A percentile compares a stretch with the other conserved stretches of the same genome.
phyloP scores from a whole-genome alignment of 2,329 filamentous ascomycete species.

The Claviceps monticola region DNA sequence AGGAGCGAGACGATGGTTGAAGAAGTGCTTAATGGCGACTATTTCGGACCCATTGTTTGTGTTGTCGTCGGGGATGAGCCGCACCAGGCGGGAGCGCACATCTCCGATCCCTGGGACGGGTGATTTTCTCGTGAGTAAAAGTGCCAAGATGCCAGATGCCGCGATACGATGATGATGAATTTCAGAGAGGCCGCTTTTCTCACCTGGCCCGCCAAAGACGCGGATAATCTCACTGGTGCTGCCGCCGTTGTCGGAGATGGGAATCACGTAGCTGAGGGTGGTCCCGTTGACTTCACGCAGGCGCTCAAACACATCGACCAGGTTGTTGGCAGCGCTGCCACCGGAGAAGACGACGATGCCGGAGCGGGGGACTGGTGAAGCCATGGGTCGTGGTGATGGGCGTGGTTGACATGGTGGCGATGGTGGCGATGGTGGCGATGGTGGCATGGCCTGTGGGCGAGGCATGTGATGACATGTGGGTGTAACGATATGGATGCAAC shows the following conservation, averaged over 20 bases:
- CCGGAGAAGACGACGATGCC: slow-evolving; percentile 76
- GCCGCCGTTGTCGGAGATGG: slow-evolving; percentile 91
- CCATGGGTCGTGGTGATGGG: background rate
- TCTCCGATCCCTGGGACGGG: slow-evolving; percentile 38
- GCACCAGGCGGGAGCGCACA: slow-evolving; percentile 54
- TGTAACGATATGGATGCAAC: too few species aligned
- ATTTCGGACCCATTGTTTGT: slow-evolving; percentile 39
- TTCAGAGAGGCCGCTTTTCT: background rate
- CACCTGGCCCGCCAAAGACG: slow-evolving; percentile 86
- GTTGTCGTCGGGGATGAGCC: slow-evolving; percentile 60
- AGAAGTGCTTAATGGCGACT: slow-evolving; percentile 63
- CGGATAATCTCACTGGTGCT: slow-evolving; percentile 87
- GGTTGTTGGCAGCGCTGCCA: slow-evolving; percentile 83
- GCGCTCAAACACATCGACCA: slow-evolving; percentile 77
- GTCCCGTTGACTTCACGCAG: slow-evolving; percentile 52
- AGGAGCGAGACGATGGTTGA: slow-evolving; percentile 72
- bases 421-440: background rate
- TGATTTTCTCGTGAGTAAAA: too few species aligned
- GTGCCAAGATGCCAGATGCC: too few species aligned
- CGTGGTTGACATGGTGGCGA: background rate
- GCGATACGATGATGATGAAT: too few species aligned
- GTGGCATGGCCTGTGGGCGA: background rate
- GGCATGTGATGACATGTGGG: background rate
- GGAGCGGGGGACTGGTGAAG: slow-evolving; percentile 2
- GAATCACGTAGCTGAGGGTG: slow-evolving; percentile 72